phyloP scores from a whole-genome alignment of 2,329 filamentous ascomycete genomes.

The Microcyclospora tardicrescens region DNA sequence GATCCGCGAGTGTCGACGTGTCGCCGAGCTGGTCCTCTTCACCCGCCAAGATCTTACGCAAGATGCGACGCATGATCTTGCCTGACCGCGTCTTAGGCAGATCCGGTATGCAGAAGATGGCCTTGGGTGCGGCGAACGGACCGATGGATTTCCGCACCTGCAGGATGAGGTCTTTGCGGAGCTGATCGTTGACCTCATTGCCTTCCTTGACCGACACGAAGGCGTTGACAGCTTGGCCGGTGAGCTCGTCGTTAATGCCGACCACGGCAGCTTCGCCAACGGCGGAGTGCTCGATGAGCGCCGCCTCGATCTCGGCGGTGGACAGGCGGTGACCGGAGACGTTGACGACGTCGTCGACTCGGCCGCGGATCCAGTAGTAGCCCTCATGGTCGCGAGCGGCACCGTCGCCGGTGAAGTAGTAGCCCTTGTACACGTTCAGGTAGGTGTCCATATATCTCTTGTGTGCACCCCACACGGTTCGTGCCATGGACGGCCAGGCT shows the following conservation, averaged over 20 bases:
- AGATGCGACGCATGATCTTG: constrained; percentile 96
- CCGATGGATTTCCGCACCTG: constrained; percentile 97
- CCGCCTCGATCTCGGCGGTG: constrained; percentile 95
- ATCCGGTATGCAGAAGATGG: constrained; percentile 79
- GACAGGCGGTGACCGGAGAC: constrained; percentile 92
- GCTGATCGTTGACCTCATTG: constrained; percentile 59
- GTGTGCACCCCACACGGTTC: constrained; percentile 94
- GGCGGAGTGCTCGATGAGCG: constrained; percentile 76
- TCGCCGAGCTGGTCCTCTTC: constrained; percentile 97
- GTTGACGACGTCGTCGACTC: constrained; percentile 97
- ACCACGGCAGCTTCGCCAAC: constrained; percentile 94
- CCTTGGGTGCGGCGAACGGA: constrained; percentile 92
- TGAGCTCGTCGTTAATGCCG: constrained; percentile 83
- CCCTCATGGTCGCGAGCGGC: constrained; percentile 93
- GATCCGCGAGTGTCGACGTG: constrained; percentile 84
- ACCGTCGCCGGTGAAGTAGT: constrained; percentile 93
- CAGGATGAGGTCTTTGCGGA: constrained; percentile 85
- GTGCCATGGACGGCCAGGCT: constrained; percentile 95
- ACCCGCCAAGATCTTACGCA: constrained; percentile 92
- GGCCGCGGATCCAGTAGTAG: constrained; percentile 99
- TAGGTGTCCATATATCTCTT: constrained; percentile 99
- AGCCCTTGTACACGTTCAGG: constrained; percentile 92
- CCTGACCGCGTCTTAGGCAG: constrained; percentile 94
- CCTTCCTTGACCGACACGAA: constrained; percentile 89
- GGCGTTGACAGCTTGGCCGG: constrained; percentile 92